phyloP scores from a whole-genome alignment of 78 protist species.

The Dictyostelium capitatum region DNA sequence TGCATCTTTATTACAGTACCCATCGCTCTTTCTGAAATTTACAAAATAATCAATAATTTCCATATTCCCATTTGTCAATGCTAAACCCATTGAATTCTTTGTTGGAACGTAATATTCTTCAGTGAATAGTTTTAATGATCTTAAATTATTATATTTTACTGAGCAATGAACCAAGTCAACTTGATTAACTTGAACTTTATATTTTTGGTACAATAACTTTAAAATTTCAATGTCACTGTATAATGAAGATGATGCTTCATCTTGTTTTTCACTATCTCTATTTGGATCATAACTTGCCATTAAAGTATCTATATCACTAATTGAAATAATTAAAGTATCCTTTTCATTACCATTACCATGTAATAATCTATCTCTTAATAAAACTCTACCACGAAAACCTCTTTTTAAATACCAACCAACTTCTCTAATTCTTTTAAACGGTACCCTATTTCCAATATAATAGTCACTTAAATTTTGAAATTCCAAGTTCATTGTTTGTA shows the following conservation, averaged over 20 bases:
- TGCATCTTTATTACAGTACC: too few relatives aligned
- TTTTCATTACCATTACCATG: conserved; percentile 7
- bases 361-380: neutral
- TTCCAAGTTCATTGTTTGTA: neutral
- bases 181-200: neutral
- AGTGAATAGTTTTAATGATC: neutral
- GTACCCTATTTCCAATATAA: neutral
- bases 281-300: neutral
- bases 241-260: neutral
- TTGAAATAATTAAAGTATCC: neutral
- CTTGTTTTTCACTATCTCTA: too few relatives aligned
- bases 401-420: neutral
- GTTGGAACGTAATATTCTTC: too few relatives aligned
- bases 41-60: too few relatives aligned
- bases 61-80: too few relatives aligned
- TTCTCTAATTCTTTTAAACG: neutral
- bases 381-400: neutral
- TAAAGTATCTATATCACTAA: neutral
- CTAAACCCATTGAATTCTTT: too few relatives aligned
- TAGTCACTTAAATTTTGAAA: neutral
- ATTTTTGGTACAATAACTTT: neutral
- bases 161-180: neutral
- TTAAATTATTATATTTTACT: neutral
- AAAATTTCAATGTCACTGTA: neutral
- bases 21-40: too few relatives aligned